Evolutionary conservation across 1,139 yeast species (phyloP).

Genomic region (Hyphopichia pseudoburtonii): DNA sequence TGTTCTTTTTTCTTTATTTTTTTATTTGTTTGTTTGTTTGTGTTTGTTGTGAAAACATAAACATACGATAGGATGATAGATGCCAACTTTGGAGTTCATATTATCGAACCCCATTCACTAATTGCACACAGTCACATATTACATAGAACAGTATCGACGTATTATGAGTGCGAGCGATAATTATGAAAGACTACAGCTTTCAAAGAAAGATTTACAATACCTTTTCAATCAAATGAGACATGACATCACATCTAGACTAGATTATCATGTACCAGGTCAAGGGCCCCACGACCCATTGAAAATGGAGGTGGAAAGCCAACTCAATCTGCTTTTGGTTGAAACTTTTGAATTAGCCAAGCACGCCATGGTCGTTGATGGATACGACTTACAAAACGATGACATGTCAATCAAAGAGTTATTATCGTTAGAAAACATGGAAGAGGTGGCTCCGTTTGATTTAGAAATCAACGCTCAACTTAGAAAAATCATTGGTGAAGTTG

Average conservation of each 20-base stretch:
- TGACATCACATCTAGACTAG: constrained; percentile 42
- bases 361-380: constrained; percentile 52
- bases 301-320: constrained; percentile 39
- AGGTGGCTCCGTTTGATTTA: constrained; percentile 63
- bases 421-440: constrained; percentile 35
- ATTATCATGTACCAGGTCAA: constrained; percentile 47
- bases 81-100: too few species aligned
- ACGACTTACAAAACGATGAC: constrained; percentile 19
- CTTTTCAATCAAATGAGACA: constrained; percentile 44
- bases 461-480: constrained; percentile 56
- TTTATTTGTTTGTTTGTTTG: too few species aligned
- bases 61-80: too few species aligned
- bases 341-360: constrained; percentile 53
- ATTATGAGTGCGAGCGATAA: constrained; percentile 21
- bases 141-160: neutral
- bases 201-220: constrained; percentile 49
- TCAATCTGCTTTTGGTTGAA: constrained; percentile 45
- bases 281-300: constrained; percentile 42
- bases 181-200: constrained; percentile 44
- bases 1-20: neutral
- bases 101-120: too few species aligned
- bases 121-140: too few species aligned
- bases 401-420: constrained; percentile 23
- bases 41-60: too few species aligned
- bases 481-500: constrained; percentile 53